Evolutionary conservation across 2,329 filamentous ascomycete genomes (phyloP).

Genomic region (Neurospora sp.): DNA sequence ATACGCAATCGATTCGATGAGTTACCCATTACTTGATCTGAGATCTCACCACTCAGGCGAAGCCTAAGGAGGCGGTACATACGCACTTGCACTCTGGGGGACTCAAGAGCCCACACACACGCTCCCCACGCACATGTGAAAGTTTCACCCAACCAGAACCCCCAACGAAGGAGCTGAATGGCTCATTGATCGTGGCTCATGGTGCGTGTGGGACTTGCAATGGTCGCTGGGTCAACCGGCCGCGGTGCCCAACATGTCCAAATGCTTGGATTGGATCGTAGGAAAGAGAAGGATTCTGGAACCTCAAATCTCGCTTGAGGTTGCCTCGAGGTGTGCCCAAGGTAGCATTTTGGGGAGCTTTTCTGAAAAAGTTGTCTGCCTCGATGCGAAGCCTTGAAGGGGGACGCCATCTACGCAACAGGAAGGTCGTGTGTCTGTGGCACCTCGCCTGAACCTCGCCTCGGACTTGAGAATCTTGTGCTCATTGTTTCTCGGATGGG

Average conservation of each 20-base stretch:
- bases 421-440: neutral
- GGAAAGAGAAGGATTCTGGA: neutral
- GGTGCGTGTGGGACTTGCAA: neutral
- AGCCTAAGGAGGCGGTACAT: no score
- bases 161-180: neutral
- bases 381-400: neutral
- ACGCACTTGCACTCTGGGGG: no score
- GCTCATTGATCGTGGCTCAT: neutral
- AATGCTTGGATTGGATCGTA: neutral
- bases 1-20: no score
- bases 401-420: neutral
- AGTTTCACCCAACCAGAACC: no score
- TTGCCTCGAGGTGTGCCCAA: neutral
- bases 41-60: no score
- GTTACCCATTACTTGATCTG: no score
- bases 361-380: neutral
- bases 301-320: neutral
- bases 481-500: neutral
- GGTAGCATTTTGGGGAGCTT: neutral
- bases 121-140: no score
- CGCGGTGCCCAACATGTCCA: neutral
- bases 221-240: neutral
- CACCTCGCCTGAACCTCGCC: neutral
- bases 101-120: no score
- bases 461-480: neutral